Evolutionary conservation across 192 early-diverging fungal genomes (phyloP).

Genomic region (Entophlyctis luteolus): DNA sequence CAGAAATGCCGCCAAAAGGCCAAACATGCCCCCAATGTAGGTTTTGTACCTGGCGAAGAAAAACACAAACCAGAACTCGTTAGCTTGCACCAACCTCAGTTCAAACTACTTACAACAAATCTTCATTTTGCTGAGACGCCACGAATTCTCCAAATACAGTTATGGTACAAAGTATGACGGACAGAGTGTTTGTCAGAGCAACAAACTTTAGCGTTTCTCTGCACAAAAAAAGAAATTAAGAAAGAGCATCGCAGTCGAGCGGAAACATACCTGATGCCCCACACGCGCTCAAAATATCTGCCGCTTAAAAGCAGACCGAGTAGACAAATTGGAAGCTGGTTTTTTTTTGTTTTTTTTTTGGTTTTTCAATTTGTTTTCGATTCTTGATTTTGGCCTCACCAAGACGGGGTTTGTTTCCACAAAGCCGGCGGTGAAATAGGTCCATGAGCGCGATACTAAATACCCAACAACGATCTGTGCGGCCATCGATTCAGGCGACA

Average conservation of each 20-base stretch:
- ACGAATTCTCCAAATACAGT: constrained; percentile 56
- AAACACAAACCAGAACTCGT: not conserved
- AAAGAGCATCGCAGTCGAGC: too few relatives aligned
- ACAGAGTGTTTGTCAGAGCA: constrained; percentile 45
- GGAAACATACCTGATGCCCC: constrained; percentile 60
- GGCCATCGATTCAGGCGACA: not conserved
- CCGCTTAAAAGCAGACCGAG: constrained; percentile 54
- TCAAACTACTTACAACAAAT: constrained; percentile 43
- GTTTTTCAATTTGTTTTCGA: not conserved
- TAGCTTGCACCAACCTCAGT: not conserved
- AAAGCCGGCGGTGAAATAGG: constrained; percentile 56
- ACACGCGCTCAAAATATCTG: constrained; percentile 78
- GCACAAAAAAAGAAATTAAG: not conserved
- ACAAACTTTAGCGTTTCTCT: constrained; percentile 71
- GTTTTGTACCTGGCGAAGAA: constrained; percentile 43
- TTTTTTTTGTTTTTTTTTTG: not conserved
- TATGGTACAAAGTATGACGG: constrained; percentile 54
- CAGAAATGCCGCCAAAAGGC: constrained; percentile 67
- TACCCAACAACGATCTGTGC: constrained; percentile 16
- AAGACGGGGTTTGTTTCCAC: constrained; percentile 48
- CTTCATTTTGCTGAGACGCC: constrained; percentile 50
- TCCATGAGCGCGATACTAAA: constrained; percentile 43
- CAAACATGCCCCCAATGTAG: constrained; percentile 69
- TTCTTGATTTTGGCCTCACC: constrained; percentile 34
- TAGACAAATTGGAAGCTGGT: constrained; percentile 36